Percentiles rank a stretch among this genome's conserved stretches.
These are phyloP conservation scores for Hypholoma fasciculare DNA, from an alignment of 768 basidiomycete genomes.

Conservation along the genomic window DNA sequence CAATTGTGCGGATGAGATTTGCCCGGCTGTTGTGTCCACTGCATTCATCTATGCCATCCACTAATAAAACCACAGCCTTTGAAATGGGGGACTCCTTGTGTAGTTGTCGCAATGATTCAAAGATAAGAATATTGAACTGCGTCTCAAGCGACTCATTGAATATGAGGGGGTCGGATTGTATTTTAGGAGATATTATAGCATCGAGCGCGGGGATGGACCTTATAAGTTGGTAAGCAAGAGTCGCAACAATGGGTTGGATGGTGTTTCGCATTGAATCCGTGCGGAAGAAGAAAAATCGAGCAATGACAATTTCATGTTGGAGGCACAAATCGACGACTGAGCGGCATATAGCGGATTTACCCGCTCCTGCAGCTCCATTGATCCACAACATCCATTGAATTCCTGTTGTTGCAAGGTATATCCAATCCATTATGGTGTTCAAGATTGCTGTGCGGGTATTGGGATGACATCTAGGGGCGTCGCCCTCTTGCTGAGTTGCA, in stretches of 20 bases:
- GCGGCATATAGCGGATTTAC: neutral
- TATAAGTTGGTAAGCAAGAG: too few relatives aligned
- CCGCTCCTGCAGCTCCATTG: neutral
- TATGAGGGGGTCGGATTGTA: neutral
- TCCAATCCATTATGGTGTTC: neutral
- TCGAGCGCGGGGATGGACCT: too few relatives aligned
- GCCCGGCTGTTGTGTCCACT: neutral
- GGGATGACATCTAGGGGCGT: neutral
- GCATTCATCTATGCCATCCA: neutral
- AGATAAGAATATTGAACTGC: neutral
- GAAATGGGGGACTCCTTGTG: neutral
- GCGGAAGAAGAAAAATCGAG: neutral
- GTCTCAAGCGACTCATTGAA: neutral
- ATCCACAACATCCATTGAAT: neutral
- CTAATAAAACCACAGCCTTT: neutral
- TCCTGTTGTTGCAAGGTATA: neutral
- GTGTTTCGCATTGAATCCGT: too few relatives aligned
- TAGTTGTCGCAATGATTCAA: neutral
- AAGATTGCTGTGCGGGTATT: neutral
- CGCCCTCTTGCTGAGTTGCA: neutral
- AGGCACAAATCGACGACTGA: neutral
- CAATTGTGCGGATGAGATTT: neutral
- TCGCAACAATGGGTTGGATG: too few relatives aligned
- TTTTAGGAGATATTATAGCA: neutral
- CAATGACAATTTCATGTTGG: neutral